Evolutionary conservation across 148 eudicot genomes (phyloP).

Genomic region (Arctostaphylos glauca): DNA sequence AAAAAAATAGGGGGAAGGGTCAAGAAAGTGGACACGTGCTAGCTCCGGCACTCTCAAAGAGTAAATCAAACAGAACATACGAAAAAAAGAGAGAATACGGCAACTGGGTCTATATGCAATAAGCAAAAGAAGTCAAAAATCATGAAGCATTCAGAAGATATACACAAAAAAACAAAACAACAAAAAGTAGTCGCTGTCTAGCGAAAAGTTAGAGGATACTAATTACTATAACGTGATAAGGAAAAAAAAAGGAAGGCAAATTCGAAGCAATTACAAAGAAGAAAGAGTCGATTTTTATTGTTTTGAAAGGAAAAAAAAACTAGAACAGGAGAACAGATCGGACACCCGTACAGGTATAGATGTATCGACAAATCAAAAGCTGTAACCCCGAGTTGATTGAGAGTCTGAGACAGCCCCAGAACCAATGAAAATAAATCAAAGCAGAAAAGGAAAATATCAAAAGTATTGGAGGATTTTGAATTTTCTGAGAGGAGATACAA

Average conservation of each 20-base stretch:
- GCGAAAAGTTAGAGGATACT: not conserved
- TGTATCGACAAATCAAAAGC: not conserved
- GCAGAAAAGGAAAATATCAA: not conserved
- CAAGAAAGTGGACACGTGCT: not conserved
- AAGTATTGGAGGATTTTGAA: not conserved
- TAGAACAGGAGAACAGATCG: not conserved
- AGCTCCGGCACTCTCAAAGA: not conserved
- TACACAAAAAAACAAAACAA: not conserved
- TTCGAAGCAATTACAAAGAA: not conserved
- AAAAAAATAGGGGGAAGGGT: not conserved
- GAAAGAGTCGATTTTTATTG: not conserved
- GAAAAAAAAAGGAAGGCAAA: not conserved
- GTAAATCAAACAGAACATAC: not conserved
- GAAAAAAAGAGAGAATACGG: not conserved
- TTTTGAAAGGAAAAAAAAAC: not conserved
- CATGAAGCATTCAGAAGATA: not conserved
- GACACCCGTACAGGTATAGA: not conserved
- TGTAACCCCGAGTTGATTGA: not conserved
- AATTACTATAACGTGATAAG: not conserved
- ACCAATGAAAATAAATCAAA: not conserved
- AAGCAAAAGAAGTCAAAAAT: conserved; percentile 11
- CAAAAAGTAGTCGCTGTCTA: not conserved
- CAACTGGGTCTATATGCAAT: not conserved
- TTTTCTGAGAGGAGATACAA: not conserved
- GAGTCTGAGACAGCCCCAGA: not conserved